These are phyloP conservation scores for Colletotrichum euphorbiae DNA, from an alignment of 2,329 filamentous ascomycete genomes.

Conservation along the genomic window DNA sequence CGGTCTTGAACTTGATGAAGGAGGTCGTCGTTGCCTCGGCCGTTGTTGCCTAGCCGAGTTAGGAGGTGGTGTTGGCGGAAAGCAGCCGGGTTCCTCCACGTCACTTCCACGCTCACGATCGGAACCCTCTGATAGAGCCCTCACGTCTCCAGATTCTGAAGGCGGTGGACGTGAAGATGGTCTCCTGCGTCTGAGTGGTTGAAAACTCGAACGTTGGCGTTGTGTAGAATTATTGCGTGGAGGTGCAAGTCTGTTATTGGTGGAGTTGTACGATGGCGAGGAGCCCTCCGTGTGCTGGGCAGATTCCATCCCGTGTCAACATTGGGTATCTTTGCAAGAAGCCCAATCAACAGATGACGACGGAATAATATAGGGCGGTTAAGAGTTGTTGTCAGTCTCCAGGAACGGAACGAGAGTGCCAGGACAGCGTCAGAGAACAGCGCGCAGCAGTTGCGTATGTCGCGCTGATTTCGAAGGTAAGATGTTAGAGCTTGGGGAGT, in stretches of 20 bases:
- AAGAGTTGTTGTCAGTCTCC: not conserved
- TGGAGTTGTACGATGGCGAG: conserved; percentile 8
- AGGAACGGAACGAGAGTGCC: not conserved
- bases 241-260: not conserved
- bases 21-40: conserved; percentile 10
- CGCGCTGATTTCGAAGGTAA: conserved; percentile 20
- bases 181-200: conserved; percentile 19
- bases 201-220: conserved; percentile 9
- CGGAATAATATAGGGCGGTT: conserved; percentile 13
- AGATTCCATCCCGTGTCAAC: conserved; percentile 31
- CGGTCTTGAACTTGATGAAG: conserved; percentile 1
- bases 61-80: not conserved
- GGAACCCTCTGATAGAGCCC: conserved; percentile 10
- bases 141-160: conserved; percentile 9
- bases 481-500: conserved; percentile 25
- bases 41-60: conserved; percentile 9
- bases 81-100: conserved; percentile 16
- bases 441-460: conserved; percentile 26
- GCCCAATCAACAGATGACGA: not conserved
- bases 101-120: conserved; percentile 21
- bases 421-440: conserved; percentile 3
- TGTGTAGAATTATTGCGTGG: conserved; percentile 20
- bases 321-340: not conserved
- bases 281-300: conserved; percentile 35
- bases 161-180: conserved; percentile 13